Conservation (phyloP, 805 yeast genomes). For the Suhomyces emberorum region DNA sequence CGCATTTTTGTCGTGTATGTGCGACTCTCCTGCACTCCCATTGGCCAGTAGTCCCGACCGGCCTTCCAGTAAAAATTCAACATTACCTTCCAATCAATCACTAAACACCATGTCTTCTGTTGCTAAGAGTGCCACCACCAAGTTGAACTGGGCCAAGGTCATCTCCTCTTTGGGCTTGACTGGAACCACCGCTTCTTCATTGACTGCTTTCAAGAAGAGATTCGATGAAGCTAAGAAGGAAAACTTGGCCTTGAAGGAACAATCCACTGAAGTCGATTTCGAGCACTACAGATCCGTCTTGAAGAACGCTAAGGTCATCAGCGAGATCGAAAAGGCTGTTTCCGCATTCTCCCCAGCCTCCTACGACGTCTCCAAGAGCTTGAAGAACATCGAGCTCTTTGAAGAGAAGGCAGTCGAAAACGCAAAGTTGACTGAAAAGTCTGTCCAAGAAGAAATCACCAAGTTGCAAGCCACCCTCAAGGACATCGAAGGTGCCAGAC, state of each 20-base stretch:
- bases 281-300: constrained; percentile 72
- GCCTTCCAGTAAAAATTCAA: background rate
- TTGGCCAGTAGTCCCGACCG: background rate
- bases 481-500: constrained; percentile 95
- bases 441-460: constrained; percentile 80
- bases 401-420: constrained; percentile 94
- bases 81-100: background rate
- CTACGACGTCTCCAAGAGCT: constrained; percentile 82
- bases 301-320: constrained; percentile 77
- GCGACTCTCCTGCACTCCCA: background rate
- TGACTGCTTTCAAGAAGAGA: constrained; percentile 95
- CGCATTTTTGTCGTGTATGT: too few species aligned
- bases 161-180: constrained; percentile 85
- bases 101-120: constrained; percentile 33
- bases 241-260: constrained; percentile 64
- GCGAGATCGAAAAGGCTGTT: constrained; percentile 76
- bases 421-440: constrained; percentile 88
- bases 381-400: constrained; percentile 88
- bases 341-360: constrained; percentile 76
- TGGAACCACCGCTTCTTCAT: constrained; percentile 84
- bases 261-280: constrained; percentile 79
- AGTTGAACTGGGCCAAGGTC: constrained; percentile 94
- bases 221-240: constrained; percentile 94
- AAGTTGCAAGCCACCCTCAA: constrained; percentile 84
- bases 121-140: constrained; percentile 67